Percentiles rank a stretch among this genome's conserved stretches.
These are phyloP conservation scores for Cronartium quercuum DNA, from an alignment of 1,284 basidiomycete species.

Conservation along the genomic window DNA sequence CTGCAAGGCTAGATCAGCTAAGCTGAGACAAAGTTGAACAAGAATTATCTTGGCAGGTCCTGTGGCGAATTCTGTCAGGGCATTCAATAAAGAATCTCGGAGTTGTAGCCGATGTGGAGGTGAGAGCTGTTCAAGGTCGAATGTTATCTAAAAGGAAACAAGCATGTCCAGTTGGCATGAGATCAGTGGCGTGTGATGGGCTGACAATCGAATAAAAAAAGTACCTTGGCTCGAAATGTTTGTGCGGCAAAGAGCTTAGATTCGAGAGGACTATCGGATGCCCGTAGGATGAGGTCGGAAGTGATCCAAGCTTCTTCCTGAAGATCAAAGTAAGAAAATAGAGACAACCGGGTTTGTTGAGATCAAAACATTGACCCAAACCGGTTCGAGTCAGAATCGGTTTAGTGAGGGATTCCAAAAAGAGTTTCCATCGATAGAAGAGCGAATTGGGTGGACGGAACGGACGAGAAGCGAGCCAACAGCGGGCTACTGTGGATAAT, in stretches of 20 bases:
- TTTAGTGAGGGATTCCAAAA: neutral
- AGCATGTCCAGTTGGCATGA: conserved; percentile 10
- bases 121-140: conserved; percentile 86
- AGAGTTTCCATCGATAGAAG: neutral
- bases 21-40: conserved; percentile 79
- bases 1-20: conserved; percentile 86
- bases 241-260: conserved; percentile 93
- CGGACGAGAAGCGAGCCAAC: neutral
- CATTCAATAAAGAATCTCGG: conserved; percentile 76
- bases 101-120: conserved; percentile 65
- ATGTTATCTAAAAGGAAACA: conserved; percentile 66
- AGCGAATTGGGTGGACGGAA: conserved; percentile 51
- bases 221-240: conserved; percentile 88
- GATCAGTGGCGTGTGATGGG: neutral
- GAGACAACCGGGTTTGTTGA: neutral
- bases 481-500: conserved; percentile 45
- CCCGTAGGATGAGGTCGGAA: conserved; percentile 80
- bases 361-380: neutral
- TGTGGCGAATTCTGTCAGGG: conserved; percentile 60
- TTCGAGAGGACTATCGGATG: conserved; percentile 68
- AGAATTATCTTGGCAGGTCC: conserved; percentile 75
- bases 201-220: neutral
- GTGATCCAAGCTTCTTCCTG: conserved; percentile 94
- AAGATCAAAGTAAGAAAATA: conserved; percentile 49
- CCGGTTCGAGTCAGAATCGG: neutral